Evolutionary conservation across 2,329 filamentous ascomycete genomes (phyloP).

Genomic region (Harringtonia lauricola): DNA sequence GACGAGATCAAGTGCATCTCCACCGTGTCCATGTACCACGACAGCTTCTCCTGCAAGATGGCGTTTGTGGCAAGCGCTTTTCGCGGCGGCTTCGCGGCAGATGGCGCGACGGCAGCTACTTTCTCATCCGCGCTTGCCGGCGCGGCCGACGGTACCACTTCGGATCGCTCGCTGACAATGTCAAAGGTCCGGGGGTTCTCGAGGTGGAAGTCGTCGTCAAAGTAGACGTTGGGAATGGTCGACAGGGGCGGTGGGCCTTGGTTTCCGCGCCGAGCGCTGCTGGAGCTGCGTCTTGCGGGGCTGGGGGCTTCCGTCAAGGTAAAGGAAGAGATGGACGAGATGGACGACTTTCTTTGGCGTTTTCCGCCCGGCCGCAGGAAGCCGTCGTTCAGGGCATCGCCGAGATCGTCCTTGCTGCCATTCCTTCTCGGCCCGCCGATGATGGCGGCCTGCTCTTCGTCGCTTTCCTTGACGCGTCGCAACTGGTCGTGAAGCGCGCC

Average conservation of each 20-base stretch:
- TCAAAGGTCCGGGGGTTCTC: constrained; percentile 96
- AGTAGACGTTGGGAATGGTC: constrained; percentile 87
- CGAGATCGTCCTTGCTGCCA: constrained; percentile 30
- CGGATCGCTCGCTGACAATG: constrained; percentile 88
- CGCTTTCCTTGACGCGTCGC: constrained; percentile 67
- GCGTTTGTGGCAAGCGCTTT: constrained; percentile 93
- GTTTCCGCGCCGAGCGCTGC: constrained; percentile 43
- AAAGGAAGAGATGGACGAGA: constrained; percentile 28
- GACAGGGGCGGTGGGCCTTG: constrained; percentile 77
- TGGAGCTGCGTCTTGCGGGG: constrained; percentile 31
- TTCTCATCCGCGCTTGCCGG: constrained; percentile 39
- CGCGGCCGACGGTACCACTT: constrained; percentile 68
- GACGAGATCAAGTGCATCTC: constrained; percentile 95
- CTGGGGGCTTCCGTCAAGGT: constrained; percentile 25
- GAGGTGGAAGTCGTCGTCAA: constrained; percentile 87
- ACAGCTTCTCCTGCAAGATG: constrained; percentile 93
- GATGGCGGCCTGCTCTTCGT: constrained; percentile 44
- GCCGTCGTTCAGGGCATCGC: constrained; percentile 28
- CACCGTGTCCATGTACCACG: constrained; percentile 99
- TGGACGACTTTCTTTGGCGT: constrained; percentile 30
- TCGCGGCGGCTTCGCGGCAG: constrained; percentile 46
- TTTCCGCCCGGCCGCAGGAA: constrained; percentile 34
- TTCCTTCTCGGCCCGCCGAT: constrained; percentile 21
- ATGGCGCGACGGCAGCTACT: constrained; percentile 7
- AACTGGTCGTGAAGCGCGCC: constrained; percentile 83